Evolutionary conservation across 2,329 filamentous ascomycete species (phyloP).

Genomic region (Aspergillus sp.): DNA sequence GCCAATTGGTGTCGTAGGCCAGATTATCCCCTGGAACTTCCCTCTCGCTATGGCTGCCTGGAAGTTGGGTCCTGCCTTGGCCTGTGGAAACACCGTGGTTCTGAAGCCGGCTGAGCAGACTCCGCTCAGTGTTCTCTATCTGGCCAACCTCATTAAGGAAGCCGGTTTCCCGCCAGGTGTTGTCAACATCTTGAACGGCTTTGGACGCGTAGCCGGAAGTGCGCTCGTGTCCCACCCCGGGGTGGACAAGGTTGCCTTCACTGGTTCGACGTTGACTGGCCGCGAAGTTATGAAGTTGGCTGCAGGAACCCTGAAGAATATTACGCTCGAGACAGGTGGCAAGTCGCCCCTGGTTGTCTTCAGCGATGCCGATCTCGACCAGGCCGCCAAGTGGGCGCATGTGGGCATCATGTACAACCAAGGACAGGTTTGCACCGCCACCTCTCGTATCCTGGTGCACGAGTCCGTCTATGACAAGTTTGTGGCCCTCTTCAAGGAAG

Average conservation of each 20-base stretch:
- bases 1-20: constrained; percentile 77
- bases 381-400: constrained; percentile 70
- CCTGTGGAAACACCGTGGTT: constrained; percentile 39
- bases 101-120: constrained; percentile 40
- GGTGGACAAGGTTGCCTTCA: constrained; percentile 41
- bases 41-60: constrained; percentile 72
- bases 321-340: constrained; percentile 55
- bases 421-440: constrained; percentile 39
- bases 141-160: constrained; percentile 37
- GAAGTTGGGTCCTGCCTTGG: constrained; percentile 39
- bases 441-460: constrained; percentile 59
- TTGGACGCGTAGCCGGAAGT: constrained; percentile 34
- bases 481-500: constrained; percentile 35
- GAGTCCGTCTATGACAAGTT: constrained; percentile 42
- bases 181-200: constrained; percentile 38
- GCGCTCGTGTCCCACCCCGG: constrained; percentile 35
- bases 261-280: constrained; percentile 37
- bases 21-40: constrained; percentile 91
- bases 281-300: constrained; percentile 42
- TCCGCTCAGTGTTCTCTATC: constrained; percentile 36
- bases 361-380: constrained; percentile 65
- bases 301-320: constrained; percentile 38
- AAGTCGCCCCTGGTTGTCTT: constrained; percentile 68
- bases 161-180: constrained; percentile 40
- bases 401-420: constrained; percentile 52